phyloP scores from a whole-genome alignment of 306 rosid genomes.

The Geum urbanum region DNA sequence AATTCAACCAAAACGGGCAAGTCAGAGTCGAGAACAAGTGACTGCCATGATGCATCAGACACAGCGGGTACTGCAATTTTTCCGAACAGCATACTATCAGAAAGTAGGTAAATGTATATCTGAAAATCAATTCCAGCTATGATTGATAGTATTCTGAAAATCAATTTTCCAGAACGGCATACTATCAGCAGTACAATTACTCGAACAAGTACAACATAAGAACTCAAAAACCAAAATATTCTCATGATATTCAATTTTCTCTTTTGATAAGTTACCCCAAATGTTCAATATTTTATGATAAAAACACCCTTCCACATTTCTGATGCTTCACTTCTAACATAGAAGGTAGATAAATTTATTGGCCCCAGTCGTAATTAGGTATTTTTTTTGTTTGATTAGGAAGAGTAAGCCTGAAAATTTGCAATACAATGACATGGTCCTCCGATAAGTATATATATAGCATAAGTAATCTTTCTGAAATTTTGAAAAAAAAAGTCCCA shows the following conservation, averaged over 20 bases:
- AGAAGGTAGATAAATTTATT: no score
- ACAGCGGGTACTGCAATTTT: slow-evolving; percentile 55
- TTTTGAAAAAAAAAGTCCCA: not conserved
- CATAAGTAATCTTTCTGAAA: not conserved
- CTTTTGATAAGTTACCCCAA: no score
- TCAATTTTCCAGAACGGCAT: no score
- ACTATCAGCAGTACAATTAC: no score
- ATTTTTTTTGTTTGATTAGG: not conserved
- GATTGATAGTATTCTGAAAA: no score
- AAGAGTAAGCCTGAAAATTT: not conserved
- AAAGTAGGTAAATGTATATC: no score
- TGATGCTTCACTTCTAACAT: not conserved
- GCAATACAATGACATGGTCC: no score
- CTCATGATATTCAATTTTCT: no score
- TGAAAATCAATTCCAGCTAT: no score
- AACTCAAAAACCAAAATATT: not conserved
- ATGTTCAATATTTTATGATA: not conserved
- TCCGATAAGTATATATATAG: not conserved
- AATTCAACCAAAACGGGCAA: slow-evolving; percentile 78
- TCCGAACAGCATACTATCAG: no score
- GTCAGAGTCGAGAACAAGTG: slow-evolving; percentile 57
- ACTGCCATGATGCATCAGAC: slow-evolving; percentile 62
- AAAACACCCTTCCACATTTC: not conserved
- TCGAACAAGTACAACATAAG: not conserved
- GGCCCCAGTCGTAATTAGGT: not conserved